Evolutionary conservation across 768 basidiomycete species (phyloP), one percentile per base, ranked within the genome.

Genomic region (Steccherinum ochraceum): DNA sequence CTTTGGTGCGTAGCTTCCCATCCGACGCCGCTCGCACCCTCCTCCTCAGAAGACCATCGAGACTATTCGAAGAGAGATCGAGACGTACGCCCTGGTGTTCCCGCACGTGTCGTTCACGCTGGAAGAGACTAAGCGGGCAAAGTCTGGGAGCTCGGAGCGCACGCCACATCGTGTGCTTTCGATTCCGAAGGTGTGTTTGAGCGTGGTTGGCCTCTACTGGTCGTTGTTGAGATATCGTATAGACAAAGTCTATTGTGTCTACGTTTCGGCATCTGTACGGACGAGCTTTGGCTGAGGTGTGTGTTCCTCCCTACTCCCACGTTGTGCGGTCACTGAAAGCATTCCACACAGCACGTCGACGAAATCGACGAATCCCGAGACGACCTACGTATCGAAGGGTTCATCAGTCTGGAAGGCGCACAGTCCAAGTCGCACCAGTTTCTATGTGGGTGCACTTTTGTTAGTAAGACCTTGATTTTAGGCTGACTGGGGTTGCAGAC

Each of bases 371-470:
- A 73, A 1, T 61, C 58, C 26, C 72, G 66, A n/a, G 16, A 7
- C 7, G 30, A 35, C 7, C 66, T 86, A 59, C 76, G 65, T 41
- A 68, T 91, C 5, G 72, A 84, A 51, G 95, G 95, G 0, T 97
- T 98, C 63, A 81, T 96, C 50, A 89, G 90, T 62, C 72, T 92
- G 4, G 77, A 80, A 16, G 89, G 90, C 5, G 78, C 85, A 20
- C 68, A 73, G 54, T 84, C 89, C 19, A 92, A 86, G 72, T 69
- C 78, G n/a, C 80, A 86, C 65, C 94, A 98, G 66, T 89, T 84
- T 69, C 66, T 97, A 40, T 96, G 94, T 93, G 63, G 58, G 83
- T 66, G 19, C 41, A 11, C 35, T 19, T 44, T 48, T 20, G 44
- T 24, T 12, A 25, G 40, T 10, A 27, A 24, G 1, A n/a, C n/a